A percentile compares a stretch with the other conserved stretches of the same genome.
These are phyloP conservation scores for Haplographium delicatum DNA, from an alignment of 495 filamentous ascomycete genomes.

Conservation along the genomic window DNA sequence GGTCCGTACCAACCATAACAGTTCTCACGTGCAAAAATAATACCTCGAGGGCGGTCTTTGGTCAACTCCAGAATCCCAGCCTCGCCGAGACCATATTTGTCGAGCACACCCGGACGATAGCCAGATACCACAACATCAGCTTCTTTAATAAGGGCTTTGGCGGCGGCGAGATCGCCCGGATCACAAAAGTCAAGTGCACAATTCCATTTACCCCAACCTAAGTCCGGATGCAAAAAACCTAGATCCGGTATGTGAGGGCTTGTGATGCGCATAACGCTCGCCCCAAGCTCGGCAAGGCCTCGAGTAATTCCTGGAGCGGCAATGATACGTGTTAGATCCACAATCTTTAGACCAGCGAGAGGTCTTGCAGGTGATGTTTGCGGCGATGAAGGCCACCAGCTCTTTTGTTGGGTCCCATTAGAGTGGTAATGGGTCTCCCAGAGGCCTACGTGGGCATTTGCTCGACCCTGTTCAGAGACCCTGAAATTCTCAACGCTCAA, in stretches of 20 bases:
- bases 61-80: constrained; percentile 43
- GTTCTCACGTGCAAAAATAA: constrained; percentile 65
- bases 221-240: constrained; percentile 38
- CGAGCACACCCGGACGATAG: constrained; percentile 59
- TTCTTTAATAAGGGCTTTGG: constrained; percentile 45
- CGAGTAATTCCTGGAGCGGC: constrained; percentile 53
- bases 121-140: constrained; percentile 58
- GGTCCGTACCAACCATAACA: constrained; percentile 58
- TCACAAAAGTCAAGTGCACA: constrained; percentile 40
- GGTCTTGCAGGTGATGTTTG: constrained; percentile 35
- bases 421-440: constrained; percentile 35
- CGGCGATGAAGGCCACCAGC: constrained; percentile 35
- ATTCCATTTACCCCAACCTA: constrained; percentile 56
- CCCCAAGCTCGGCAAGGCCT: constrained; percentile 52
- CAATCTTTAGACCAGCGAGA: constrained; percentile 51
- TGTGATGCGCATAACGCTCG: constrained; percentile 56
- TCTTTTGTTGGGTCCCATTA: constrained; percentile 30
- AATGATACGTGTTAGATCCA: constrained; percentile 63
- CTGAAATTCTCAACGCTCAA: constrained; percentile 42
- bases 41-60: constrained; percentile 48
- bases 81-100: constrained; percentile 56
- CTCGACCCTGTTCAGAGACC: constrained; percentile 43
- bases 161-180: constrained; percentile 35
- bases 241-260: constrained; percentile 48
- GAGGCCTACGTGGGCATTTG: constrained; percentile 43